Evolutionary conservation across 2,329 filamentous ascomycete species (phyloP).

Genomic region (Aureobasidium namibiae): DNA sequence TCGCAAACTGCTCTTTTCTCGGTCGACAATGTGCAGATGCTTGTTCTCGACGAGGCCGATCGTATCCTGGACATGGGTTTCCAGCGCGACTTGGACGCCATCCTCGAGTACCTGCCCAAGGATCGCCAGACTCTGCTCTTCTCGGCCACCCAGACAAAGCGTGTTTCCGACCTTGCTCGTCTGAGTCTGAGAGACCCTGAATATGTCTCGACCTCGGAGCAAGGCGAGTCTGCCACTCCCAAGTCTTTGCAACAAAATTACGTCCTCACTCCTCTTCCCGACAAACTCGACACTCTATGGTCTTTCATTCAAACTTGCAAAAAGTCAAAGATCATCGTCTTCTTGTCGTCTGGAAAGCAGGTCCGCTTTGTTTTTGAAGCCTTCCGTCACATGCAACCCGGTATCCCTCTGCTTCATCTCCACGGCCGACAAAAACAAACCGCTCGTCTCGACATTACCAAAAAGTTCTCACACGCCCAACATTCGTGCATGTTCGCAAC

Average conservation of each 20-base stretch:
- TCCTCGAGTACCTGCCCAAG: conserved; percentile 82
- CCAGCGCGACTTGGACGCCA: conserved; percentile 78
- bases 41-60: conserved; percentile 93
- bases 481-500: conserved; percentile 88
- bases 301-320: conserved; percentile 87
- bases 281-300: conserved; percentile 88
- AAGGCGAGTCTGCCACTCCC: conserved; percentile 71
- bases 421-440: conserved; percentile 91
- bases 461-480: conserved; percentile 71
- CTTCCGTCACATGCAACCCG: conserved; percentile 86
- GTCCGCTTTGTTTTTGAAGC: conserved; percentile 93
- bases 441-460: conserved; percentile 78
- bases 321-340: conserved; percentile 91
- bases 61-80: conserved; percentile 98
- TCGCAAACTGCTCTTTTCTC: conserved; percentile 89
- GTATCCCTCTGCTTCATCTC: conserved; percentile 85
- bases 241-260: conserved; percentile 84
- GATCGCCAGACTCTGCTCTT: conserved; percentile 87
- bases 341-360: conserved; percentile 90
- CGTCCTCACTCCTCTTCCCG: conserved; percentile 70
- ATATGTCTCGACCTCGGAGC: conserved; percentile 89
- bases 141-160: conserved; percentile 91
- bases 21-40: conserved; percentile 80
- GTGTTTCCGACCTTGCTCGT: conserved; percentile 83
- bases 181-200: conserved; percentile 84